phyloP scores from a whole-genome alignment of 2,329 filamentous ascomycete species.

The Pseudogymnoascus sp. region DNA sequence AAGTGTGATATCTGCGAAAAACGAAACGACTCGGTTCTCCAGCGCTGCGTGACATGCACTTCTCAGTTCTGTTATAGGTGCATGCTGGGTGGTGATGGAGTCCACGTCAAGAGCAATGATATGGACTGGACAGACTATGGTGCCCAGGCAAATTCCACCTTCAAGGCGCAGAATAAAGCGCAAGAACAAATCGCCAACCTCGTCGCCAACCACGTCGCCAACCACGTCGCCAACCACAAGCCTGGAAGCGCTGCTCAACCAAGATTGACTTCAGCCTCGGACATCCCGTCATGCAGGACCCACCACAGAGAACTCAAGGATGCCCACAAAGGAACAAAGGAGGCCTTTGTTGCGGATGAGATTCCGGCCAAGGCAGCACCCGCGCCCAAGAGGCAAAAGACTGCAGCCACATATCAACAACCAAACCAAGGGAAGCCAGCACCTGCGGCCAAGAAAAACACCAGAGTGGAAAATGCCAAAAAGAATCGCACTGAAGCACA shows the following conservation, averaged over 20 bases:
- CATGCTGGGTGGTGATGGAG: neutral
- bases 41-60: neutral
- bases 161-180: neutral
- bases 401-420: neutral
- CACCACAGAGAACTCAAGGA: neutral
- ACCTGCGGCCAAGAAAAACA: neutral
- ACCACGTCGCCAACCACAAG: too few relatives aligned
- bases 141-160: slow-evolving; percentile 1
- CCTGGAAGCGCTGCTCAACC: neutral
- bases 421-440: neutral
- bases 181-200: neutral
- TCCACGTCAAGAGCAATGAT: neutral
- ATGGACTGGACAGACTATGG: slow-evolving; percentile 5
- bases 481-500: neutral
- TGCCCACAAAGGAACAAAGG: neutral
- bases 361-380: neutral
- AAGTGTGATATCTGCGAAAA: slow-evolving; percentile 12
- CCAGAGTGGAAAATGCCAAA: neutral
- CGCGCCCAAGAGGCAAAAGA: neutral
- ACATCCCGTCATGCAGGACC: neutral
- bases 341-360: neutral
- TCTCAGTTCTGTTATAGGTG: neutral
- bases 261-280: neutral
- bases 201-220: too few relatives aligned
- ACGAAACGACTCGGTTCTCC: neutral